Base-by-base conservation (phyloP, 352 stramenopile genomes). In the Globisporangium nunn region DNA sequence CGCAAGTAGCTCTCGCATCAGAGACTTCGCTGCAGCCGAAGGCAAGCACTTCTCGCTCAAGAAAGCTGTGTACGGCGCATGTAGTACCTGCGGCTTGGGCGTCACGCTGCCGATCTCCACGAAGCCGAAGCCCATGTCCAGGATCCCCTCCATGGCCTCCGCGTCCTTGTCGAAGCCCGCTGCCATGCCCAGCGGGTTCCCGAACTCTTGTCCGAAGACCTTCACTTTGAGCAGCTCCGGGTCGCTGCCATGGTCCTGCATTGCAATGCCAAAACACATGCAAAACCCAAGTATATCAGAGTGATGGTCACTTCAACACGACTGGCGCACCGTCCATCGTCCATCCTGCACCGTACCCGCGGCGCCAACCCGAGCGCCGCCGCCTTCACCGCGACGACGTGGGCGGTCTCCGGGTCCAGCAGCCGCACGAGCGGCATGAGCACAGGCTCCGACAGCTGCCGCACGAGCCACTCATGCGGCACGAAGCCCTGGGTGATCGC, bases 121-220 rank as follows among this genome's bases (percentile, higher is more conserved):
- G 67, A 94, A 96, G 35, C 91, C 93, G 75, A 98, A 98, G 33
- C 96, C 96, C 67, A 97, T 74, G 58, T 97, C 87, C 50, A 98
- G 68, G 37, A 99, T 71, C n/a, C 81, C 87, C 49, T 96, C 74
- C 62, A 99, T 93, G 6, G 91, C 92, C 50, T 96, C 83, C 17
- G 75, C 96, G 67, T 99, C 74, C 72, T 99, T 99, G 71, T 99
- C 97, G 71, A 99, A 99, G 51, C 97, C 97, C 1, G 96, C 97
- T 2, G 96, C 96, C 57, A 99, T 89, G 23, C 96, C 96, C 46
- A 99, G 69, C 14, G 90, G 89, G 66, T 97, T 98, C 5, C 78
- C 58, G 54, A 99, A 97, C 29, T 78, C 64, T 0, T 93, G 72
- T 0, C 81, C 81, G 44, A 94, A 77, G 8, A 62, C 67, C 5